Evolutionary conservation across 805 yeast species (phyloP), one percentile per base, ranked within the genome.

Genomic region (Monosporozyma aquatica): DNA sequence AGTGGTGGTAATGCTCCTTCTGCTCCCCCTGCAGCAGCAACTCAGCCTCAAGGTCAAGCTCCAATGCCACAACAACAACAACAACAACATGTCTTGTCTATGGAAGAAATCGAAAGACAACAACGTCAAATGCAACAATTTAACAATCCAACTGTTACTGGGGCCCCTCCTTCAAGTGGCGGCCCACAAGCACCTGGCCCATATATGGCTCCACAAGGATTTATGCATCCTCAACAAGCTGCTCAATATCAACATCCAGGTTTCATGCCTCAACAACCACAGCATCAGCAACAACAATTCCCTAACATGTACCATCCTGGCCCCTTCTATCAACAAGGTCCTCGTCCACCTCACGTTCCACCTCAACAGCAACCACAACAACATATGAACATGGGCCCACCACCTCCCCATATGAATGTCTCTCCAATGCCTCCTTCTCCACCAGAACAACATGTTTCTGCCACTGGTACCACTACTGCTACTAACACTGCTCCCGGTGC

Each of bases 41-140:
- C 39, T n/a, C n/a, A n/a, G n/a, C n/a, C 23, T 11, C 40, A n/a
- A n/a, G n/a, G 11, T 4, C 41, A 27, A 29, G 23, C 6, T 6
- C 41, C 20, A 26, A 14, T 26, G 21, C 32, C n/a, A n/a, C n/a
- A 13, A 37, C 39, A 11, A 26, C 40, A 27, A 24, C 40, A 37
- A 37, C 11, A 43, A 13, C 47, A 50, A 14, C 52, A 43, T 25
- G 71, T 81, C 18, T 63, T 83, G 51, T 82, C 95, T 9, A 68
- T 86, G 59, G 90, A 83, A 58, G 94, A 87, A 53, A 75, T 87
- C 49, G 95, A 87, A 64, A 86, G 95, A 42, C 66, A 59, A 45
- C 62, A 52, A 40, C 63, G 35, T 18, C 35, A 32, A 20, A 32
- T 32, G 15, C 35, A 32, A 32, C 35, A 32, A 20, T 32, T 32